Conservation (phyloP, 2,329 filamentous ascomycete species). For the Trichoderma hamatum region DNA sequence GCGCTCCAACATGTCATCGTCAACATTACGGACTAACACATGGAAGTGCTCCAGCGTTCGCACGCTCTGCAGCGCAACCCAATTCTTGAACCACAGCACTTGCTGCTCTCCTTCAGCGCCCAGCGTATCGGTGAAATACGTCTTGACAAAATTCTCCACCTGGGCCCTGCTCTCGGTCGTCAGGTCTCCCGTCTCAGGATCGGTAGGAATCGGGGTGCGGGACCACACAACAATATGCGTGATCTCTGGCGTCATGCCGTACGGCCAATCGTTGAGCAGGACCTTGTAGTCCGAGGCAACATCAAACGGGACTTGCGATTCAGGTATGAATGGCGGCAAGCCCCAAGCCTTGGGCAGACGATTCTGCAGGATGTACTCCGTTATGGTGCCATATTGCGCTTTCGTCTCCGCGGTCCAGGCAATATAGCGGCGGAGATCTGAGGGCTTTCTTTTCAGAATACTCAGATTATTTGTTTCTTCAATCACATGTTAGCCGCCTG, state of each 20-base stretch:
- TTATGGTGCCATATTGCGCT: conserved; percentile 75
- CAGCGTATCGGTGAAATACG: conserved; percentile 66
- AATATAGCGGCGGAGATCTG: conserved; percentile 78
- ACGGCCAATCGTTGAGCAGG: conserved; percentile 91
- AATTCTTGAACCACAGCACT: conserved; percentile 92
- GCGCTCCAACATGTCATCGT: conserved; percentile 53
- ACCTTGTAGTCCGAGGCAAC: conserved; percentile 66
- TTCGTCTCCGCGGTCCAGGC: conserved; percentile 73
- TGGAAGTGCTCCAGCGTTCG: conserved; percentile 89
- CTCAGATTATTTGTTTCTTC: conserved; percentile 65
- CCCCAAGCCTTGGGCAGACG: conserved; percentile 71
- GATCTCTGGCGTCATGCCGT: conserved; percentile 68
- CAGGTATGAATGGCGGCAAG: conserved; percentile 56
- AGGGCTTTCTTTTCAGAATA: conserved; percentile 76
- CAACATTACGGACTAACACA: conserved; percentile 64
- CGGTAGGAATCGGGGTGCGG: conserved; percentile 76
- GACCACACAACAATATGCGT: conserved; percentile 92
- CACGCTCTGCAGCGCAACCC: conserved; percentile 85
- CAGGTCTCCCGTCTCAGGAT: conserved; percentile 71
- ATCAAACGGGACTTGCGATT: conserved; percentile 55
- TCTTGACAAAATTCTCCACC: conserved; percentile 70
- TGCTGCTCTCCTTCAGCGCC: conserved; percentile 52
- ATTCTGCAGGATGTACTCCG: conserved; percentile 74
- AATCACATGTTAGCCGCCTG: not conserved
- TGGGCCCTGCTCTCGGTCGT: conserved; percentile 65